These are phyloP conservation scores for Cladorrhinum sp. DNA, from an alignment of 2,329 filamentous ascomycete species.

Conservation along the genomic window DNA sequence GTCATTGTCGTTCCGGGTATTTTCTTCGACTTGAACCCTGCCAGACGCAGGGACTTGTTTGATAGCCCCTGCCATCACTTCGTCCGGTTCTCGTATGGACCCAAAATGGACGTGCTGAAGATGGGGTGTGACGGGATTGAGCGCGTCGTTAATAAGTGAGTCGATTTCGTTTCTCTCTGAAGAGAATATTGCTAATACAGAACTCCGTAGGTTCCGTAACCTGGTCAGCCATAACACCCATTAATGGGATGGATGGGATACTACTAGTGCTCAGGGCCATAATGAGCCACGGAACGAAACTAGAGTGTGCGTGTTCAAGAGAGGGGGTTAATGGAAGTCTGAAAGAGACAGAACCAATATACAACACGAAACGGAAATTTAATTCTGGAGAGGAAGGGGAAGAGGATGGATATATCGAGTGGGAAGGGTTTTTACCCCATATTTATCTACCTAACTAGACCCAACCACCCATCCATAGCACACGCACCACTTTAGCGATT, in stretches of 20 bases:
- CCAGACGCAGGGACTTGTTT: conserved; percentile 83
- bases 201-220: conserved; percentile 27
- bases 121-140: conserved; percentile 82
- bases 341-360: too few relatives aligned
- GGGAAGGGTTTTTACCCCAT: too few relatives aligned
- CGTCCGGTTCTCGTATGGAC: conserved; percentile 80
- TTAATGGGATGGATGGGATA: neutral
- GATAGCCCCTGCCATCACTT: conserved; percentile 94
- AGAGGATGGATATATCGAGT: too few relatives aligned
- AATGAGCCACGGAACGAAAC: too few relatives aligned
- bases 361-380: too few relatives aligned
- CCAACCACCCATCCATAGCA: too few relatives aligned
- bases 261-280: too few relatives aligned
- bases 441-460: too few relatives aligned
- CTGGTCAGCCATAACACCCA: conserved; percentile 15
- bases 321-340: too few relatives aligned
- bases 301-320: too few relatives aligned
- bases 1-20: conserved; percentile 96
- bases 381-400: too few relatives aligned
- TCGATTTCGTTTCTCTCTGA: conserved; percentile 15
- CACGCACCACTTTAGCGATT: too few relatives aligned
- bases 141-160: conserved; percentile 70
- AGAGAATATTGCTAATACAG: neutral
- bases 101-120: conserved; percentile 74
- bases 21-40: conserved; percentile 95